phyloP scores from a whole-genome alignment of 1,284 basidiomycete species.

The Pseudozyma pruni region DNA sequence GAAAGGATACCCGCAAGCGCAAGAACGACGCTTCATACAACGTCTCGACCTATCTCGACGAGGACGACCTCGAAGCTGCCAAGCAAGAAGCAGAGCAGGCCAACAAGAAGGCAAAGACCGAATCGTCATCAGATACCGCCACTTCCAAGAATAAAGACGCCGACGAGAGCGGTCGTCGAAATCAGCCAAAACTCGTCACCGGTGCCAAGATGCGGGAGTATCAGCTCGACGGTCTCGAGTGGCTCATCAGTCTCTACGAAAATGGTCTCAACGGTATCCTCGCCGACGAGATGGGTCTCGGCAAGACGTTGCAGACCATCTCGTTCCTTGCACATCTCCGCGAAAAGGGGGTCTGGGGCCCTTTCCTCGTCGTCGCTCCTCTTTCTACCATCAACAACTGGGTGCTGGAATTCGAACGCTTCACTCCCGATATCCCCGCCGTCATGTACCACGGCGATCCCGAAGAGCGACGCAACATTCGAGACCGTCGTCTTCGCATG shows the following conservation, averaged over 20 bases:
- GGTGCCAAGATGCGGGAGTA: constrained; percentile 88
- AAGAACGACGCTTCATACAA: constrained; percentile 37
- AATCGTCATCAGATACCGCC: constrained; percentile 76
- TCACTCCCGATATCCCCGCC: constrained; percentile 77
- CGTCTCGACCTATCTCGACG: constrained; percentile 52
- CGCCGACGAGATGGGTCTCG: constrained; percentile 91
- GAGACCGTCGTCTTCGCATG: constrained; percentile 66
- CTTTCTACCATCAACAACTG: constrained; percentile 93
- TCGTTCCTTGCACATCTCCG: constrained; percentile 89
- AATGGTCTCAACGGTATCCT: constrained; percentile 95
- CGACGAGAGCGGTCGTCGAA: constrained; percentile 36
- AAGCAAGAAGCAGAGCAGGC: constrained; percentile 33
- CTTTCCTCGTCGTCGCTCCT: constrained; percentile 90
- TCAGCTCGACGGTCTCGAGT: constrained; percentile 92
- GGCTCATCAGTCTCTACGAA: constrained; percentile 92
- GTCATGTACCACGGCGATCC: constrained; percentile 89
- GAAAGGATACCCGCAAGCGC: constrained; percentile 38
- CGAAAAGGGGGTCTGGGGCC: constrained; percentile 78
- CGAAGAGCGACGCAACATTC: constrained; percentile 78
- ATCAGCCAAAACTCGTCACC: constrained; percentile 82
- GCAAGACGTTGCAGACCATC: constrained; percentile 89
- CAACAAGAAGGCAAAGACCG: constrained; percentile 54
- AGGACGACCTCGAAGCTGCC: constrained; percentile 50
- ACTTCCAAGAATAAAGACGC: constrained; percentile 52
- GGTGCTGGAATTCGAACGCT: constrained; percentile 84